Evolutionary conservation across 1,284 basidiomycete genomes (phyloP), one percentile per base, ranked within the genome.

Genomic region (Phlebopus sp.): DNA sequence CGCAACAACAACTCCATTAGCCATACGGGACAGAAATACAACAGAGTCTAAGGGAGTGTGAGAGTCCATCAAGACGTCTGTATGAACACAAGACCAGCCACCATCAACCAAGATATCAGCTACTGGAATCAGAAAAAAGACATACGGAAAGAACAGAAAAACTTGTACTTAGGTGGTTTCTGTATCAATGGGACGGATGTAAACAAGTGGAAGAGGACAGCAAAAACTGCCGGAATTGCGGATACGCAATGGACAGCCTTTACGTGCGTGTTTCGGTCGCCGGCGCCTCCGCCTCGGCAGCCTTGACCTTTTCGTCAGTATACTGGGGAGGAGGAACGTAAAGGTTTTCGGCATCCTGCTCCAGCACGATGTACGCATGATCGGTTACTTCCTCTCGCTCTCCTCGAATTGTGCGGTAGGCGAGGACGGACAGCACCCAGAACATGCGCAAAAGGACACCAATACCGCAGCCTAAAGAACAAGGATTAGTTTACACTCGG

Each of bases 391-490:
- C 73, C 4, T 70, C 68, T 36, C 58, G 63, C 14, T 59, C 60
- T 50, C 78, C 75, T 7, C 68, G 72, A 63, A 83, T 53, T 30
- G 76, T 62, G 55, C 87, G 83, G 54, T 73, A 76, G 30, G 72
- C 58, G 53, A 90, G 66, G 52, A 90, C 69, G 29, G 71, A 63
- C 54, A 89, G 62, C 53, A 90, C 86, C 75, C 77, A 90, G 60
- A 87, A 58, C 82, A 90, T 87, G 63, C 87, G 77, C 45, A 90
- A 66, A 30, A 90, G 74, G 42, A 88, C 86, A 47, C 87, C 87
- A 41, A 90, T 79, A 47, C 87, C 87, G 58, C 85, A 88, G 25
- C 86, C 85, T 88, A 47, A 37, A 23, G 21, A 23, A 38, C 25
- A 49, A 19, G 19, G 30, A 41, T 48, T 29, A 34, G 19, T 19